Evolutionary conservation across 2,329 filamentous ascomycete genomes (phyloP), one percentile per base, ranked within the genome.

Genomic region (Colletotrichum falcatum): DNA sequence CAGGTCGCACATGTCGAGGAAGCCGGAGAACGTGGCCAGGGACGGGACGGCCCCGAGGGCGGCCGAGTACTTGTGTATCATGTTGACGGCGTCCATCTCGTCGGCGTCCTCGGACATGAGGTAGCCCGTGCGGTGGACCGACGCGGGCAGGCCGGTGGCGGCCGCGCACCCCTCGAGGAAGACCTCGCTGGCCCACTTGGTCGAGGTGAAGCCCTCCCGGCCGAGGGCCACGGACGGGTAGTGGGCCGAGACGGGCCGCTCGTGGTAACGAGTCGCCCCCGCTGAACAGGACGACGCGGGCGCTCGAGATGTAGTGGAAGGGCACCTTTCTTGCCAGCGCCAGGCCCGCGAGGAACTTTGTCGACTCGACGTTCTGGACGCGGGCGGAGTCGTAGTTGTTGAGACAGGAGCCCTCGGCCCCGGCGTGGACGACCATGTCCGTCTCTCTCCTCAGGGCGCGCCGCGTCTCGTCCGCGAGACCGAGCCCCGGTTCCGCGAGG

Each of bases 361-460:
- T 79, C 0, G 80, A 77, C 0, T 46, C n/a, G 1, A 82, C 65
- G 65, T 83, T 83, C 6, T 74, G 28, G 0, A 28, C 28, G 5
- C 74, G 62, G 0, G 83, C 71, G 1, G 73, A 69, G 1, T 69
- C 49, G 71, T 81, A 83, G 5, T 68, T 70, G 61, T 82, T 78
- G 62, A 75, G 66, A 73, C 74, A 81, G 8, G 73, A 79, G 14
- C 75, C 74, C 54, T 81, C 78, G 11, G 82, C 82, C 8, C 82
- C 83, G 42, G 78, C 79, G 74, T 86, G 89, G 30, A 92, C 84
- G 59, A 91, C 83, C 5, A 85, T 73, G 72, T 85, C 80, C 1
- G 77, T 78, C 2, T 74, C 56, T 0, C 18, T 37, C 11, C 7
- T 63, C 54, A 12, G 16, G 30, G 23, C 28, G 12, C 44, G 20